A percentile compares a stretch with the other conserved stretches of the same genome.
These are phyloP conservation scores for Luvunga scandens DNA, from an alignment of 345 rosid genomes.

Conservation along the genomic window DNA sequence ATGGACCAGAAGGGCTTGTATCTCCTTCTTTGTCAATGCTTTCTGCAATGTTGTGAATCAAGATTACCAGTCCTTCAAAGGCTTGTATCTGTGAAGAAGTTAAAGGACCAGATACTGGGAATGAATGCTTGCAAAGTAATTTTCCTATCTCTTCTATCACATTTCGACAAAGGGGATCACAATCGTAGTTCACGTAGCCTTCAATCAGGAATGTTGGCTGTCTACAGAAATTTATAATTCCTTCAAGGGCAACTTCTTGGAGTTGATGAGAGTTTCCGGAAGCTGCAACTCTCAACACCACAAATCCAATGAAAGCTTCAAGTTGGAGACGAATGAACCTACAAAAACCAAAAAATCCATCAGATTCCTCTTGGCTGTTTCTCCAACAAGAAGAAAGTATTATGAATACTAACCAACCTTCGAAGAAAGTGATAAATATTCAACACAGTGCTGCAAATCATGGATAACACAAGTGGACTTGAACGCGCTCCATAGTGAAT, in stretches of 20 bases:
- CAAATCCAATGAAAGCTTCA: constrained; percentile 84
- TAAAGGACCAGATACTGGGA: constrained; percentile 62
- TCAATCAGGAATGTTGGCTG: constrained; percentile 79
- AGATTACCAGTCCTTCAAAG: constrained; percentile 80
- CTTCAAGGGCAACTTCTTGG: constrained; percentile 91
- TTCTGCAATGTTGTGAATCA: constrained; percentile 78
- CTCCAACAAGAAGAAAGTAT: not conserved
- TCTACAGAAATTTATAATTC: constrained; percentile 72
- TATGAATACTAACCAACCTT: constrained; percentile 51
- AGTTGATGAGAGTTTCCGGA: constrained; percentile 43
- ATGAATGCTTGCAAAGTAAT: constrained; percentile 79
- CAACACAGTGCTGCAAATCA: constrained; percentile 86
- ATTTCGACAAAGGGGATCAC: constrained; percentile 61
- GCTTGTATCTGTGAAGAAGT: constrained; percentile 76
- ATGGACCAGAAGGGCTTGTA: constrained; percentile 39
- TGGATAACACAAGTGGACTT: constrained; percentile 70
- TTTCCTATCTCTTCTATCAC: constrained; percentile 76
- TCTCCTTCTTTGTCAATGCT: constrained; percentile 57
- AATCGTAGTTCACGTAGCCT: constrained; percentile 81
- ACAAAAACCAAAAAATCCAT: constrained; percentile 4
- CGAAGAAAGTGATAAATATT: constrained; percentile 83
- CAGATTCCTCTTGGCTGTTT: not conserved
- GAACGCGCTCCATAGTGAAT: constrained; percentile 79
- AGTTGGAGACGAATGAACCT: constrained; percentile 86
- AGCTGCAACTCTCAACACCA: constrained; percentile 51